Evolutionary conservation across 1,284 basidiomycete genomes (phyloP), one percentile per base, ranked within the genome.

Genomic region (Acaromyces ingoldii): DNA sequence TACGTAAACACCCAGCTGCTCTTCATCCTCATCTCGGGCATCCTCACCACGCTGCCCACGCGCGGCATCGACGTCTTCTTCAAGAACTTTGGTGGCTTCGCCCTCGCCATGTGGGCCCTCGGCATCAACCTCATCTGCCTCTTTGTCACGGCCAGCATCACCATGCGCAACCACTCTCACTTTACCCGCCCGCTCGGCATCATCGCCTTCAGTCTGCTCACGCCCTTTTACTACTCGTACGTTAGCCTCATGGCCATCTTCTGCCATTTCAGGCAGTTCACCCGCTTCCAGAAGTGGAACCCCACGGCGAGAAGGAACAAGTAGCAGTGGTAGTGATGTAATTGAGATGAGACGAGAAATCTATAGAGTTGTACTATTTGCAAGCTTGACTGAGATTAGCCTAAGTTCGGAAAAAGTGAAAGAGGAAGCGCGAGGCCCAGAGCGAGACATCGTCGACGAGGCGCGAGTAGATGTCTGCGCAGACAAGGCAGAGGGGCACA

Each of bases 201-300:
- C 53, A 49, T 65, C 22, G 43, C 49, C 1, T 70, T 70, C 36
- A 62, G 59, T 9, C 24, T 63, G 7, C 26, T 62, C 5, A 49
- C 62, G 0, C 60, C 63, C 1, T 55, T 63, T 39, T 70, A 65
- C 56, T 68, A 58, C 55, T 62, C 51, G 44, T 55, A 53, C 28
- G 57, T 65, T 31, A 64, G 60, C 53, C 51, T 62, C 44, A 58
- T 55, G 49, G 42, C 56, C 25, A 67, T 70, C 51, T 68, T 64
- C 42, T 63, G 60, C 59, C 67, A 70, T 57, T 68, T 68, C 38
- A 22, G 67, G 5, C 61, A 70, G 49, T 57, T 70, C 13, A 48
- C 62, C 57, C 61, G 64, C 54, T 70, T 60, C 51, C 58, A 60
- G 37, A 68, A 68, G 29, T 55, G 53, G 56, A 58, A 56, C 40